Evolutionary conservation across 1,284 basidiomycete genomes (phyloP).

Genomic region (Sporisorium scitamineum): DNA sequence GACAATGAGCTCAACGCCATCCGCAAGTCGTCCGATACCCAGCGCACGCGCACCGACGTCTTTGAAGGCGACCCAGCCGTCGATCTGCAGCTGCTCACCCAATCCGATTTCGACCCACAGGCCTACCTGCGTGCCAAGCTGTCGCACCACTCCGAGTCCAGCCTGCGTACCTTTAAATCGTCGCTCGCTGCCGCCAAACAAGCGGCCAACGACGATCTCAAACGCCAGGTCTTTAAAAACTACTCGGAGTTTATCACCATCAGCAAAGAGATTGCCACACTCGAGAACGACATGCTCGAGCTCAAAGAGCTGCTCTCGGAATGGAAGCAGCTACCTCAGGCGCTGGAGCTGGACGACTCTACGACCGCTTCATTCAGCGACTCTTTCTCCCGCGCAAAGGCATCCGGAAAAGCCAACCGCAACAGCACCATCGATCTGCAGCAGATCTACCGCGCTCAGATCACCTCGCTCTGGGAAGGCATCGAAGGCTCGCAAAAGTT

Average conservation of each 20-base stretch:
- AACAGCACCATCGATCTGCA: conserved; percentile 77
- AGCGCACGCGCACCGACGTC: conserved; percentile 28
- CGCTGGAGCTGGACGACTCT: conserved; percentile 60
- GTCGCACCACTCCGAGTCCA: conserved; percentile 58
- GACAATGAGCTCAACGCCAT: conserved; percentile 31
- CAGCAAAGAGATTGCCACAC: conserved; percentile 93
- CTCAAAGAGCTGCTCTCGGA: conserved; percentile 92
- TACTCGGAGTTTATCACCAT: conserved; percentile 96
- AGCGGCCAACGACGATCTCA: conserved; percentile 60
- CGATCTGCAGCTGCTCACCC: conserved; percentile 54
- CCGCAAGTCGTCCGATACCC: conserved; percentile 30
- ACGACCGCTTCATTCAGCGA: conserved; percentile 21
- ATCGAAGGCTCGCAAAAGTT: conserved; percentile 98
- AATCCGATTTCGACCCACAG: conserved; percentile 64
- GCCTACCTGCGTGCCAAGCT: conserved; percentile 58
- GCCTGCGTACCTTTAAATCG: conserved; percentile 47
- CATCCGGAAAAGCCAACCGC: conserved; percentile 25
- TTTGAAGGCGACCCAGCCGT: conserved; percentile 53
- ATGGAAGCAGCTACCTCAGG: conserved; percentile 75
- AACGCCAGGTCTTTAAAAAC: conserved; percentile 68
- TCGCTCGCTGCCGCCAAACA: conserved; percentile 48
- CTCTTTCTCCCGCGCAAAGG: conserved; percentile 16
- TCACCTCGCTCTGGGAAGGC: conserved; percentile 87
- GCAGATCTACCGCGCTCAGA: conserved; percentile 91
- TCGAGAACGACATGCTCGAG: conserved; percentile 98